Evolutionary conservation across 164 flowering plant species (phyloP).

Genomic region (Houttuynia cordata): DNA sequence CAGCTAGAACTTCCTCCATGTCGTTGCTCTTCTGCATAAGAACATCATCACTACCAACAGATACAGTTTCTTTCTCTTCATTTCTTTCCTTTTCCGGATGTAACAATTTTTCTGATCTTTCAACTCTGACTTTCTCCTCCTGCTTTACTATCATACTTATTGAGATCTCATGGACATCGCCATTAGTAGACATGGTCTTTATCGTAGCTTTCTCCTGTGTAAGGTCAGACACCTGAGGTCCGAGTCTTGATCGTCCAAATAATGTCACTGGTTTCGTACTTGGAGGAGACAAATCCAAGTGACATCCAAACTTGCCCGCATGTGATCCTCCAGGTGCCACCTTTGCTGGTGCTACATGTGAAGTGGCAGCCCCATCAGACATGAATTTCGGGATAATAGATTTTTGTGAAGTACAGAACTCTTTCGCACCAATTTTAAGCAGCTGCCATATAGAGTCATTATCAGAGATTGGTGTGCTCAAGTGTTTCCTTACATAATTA

Average conservation of each 20-base stretch:
- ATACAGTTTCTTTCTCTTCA: conserved; percentile 7
- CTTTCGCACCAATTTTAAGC: conserved; percentile 32
- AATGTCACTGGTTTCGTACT: conserved; percentile 40
- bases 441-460: conserved; percentile 61
- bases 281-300: conserved; percentile 32
- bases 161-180: neutral
- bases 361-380: conserved; percentile 3
- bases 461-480: conserved; percentile 14
- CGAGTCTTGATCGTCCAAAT: conserved; percentile 72
- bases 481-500: conserved; percentile 47
- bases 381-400: conserved; percentile 12
- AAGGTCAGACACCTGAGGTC: conserved; percentile 16
- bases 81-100: neutral
- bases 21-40: conserved; percentile 3
- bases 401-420: conserved; percentile 5
- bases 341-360: conserved; percentile 11
- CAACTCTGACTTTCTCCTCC: conserved; percentile 7
- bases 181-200: neutral
- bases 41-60: neutral
- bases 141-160: conserved; percentile 7
- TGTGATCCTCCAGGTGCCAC: conserved; percentile 11
- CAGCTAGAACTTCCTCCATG: conserved; percentile 7
- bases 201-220: conserved; percentile 4
- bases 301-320: conserved; percentile 7
- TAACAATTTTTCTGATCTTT: conserved; percentile 3